Evolutionary conservation across 1,284 basidiomycete genomes (phyloP).

Genomic region (Boletus mariae): DNA sequence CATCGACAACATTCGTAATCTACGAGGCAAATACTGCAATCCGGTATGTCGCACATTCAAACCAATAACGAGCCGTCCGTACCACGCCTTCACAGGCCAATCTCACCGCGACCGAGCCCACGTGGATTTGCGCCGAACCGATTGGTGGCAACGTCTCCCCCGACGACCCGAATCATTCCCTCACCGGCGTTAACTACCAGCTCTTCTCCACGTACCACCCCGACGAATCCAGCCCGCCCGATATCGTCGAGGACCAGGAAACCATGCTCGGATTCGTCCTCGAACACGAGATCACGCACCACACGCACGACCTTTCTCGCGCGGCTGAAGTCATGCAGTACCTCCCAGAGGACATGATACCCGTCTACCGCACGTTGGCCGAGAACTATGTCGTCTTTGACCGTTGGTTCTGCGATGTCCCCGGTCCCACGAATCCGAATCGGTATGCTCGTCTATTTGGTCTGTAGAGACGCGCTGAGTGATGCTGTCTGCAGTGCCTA

Average conservation of each 20-base stretch:
- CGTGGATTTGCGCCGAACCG: conserved; percentile 19
- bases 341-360: conserved; percentile 25
- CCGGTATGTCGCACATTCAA: conserved; percentile 12
- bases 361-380: conserved; percentile 24
- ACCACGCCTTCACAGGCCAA: conserved; percentile 14
- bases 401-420: conserved; percentile 28
- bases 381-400: conserved; percentile 26
- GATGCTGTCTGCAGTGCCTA: conserved; percentile 15
- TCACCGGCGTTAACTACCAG: conserved; percentile 25
- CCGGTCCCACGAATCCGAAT: conserved; percentile 27
- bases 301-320: conserved; percentile 15
- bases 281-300: conserved; percentile 21
- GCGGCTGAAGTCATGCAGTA: conserved; percentile 23
- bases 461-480: neutral
- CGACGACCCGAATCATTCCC: conserved; percentile 26
- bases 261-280: conserved; percentile 22
- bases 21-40: conserved; percentile 22
- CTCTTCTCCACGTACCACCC: conserved; percentile 25
- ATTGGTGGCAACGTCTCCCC: conserved; percentile 22
- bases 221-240: conserved; percentile 10
- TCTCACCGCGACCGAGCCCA: conserved; percentile 4
- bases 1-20: conserved; percentile 24
- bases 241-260: conserved; percentile 5
- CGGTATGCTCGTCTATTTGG: conserved; percentile 10
- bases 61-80: neutral